Conservation (phyloP, 208 protist species). For the Acanthamoeba healyi region DNA sequence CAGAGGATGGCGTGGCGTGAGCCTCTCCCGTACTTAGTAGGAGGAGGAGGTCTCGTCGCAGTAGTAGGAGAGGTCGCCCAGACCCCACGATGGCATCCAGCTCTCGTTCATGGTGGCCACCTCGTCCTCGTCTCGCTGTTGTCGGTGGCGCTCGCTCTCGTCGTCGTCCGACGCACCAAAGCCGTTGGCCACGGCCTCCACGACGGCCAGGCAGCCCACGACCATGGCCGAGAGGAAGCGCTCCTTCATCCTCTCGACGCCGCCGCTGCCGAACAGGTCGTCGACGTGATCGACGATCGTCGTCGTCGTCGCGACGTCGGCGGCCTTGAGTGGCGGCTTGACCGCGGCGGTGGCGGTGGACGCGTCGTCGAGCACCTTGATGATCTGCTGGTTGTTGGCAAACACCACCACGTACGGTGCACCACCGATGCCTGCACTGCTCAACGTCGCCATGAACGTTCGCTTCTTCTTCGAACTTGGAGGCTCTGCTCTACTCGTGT, state of each 20-base stretch:
- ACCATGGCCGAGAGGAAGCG: not conserved
- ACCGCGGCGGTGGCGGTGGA: not conserved
- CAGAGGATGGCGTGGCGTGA: too few relatives aligned
- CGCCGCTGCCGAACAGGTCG: not conserved
- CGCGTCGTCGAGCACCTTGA: not conserved
- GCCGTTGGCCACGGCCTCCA: not conserved
- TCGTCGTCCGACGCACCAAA: not conserved
- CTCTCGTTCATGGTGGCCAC: not conserved
- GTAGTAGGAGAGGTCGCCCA: constrained; percentile 25
- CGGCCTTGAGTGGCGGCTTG: not conserved
- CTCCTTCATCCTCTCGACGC: not conserved
- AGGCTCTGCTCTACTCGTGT: not conserved
- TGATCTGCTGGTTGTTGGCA: constrained; percentile 5
- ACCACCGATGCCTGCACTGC: not conserved
- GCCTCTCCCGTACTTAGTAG: not conserved
- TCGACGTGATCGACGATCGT: too few relatives aligned
- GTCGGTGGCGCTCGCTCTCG: too few relatives aligned
- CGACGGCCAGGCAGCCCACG: not conserved
- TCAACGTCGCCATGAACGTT: too few relatives aligned
- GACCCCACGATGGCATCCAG: constrained; percentile 32
- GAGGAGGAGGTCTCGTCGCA: not conserved
- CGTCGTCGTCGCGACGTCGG: not conserved
- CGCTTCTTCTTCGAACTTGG: not conserved
- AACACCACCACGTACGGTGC: not conserved
- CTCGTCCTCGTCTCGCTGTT: not conserved